Base-by-base conservation (phyloP, 2,329 filamentous ascomycete genomes). In the Eutypa lata region DNA sequence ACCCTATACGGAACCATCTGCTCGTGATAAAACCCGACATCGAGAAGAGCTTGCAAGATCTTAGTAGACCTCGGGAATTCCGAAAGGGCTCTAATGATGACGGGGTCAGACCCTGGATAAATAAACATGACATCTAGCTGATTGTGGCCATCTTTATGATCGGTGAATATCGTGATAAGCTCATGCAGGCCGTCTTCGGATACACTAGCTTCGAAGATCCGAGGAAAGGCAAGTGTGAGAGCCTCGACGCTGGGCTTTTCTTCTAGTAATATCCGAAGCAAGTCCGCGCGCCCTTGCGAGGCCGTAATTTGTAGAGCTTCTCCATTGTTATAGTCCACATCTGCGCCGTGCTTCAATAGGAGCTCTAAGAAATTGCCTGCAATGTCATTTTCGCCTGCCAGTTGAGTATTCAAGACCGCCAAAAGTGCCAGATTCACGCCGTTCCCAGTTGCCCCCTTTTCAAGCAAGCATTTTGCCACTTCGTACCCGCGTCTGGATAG, bases 1-100 rank as follows among this genome's bases (percentile, higher is more conserved):
- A 82, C 70, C 2, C 66, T 71, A 50, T 67, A 73, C 1, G 59
- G 71, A 2, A 73, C 73, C 53, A 72, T 71, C 58, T 84, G 80
- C 53, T 86, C 82, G 53, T 84, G 73, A 60, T 84, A 85, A 54
- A 79, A 83, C 0, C 83, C 83, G 7, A 78, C 76, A 52, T 84
- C 74, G 3, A 87, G 65, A 2, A 85, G 68, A 0, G 76, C 73
- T 53, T 78, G 67, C 2, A 84, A 59, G n/a, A 86, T 73, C 33
- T 67, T 75, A 1, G 71, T 69, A 1, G 79, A 84, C 7, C 80
- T 73, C 0, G 83, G 83, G 58, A 82, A 84, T 43, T 76, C 76
- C 1, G 72, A 70, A 16, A 86, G 64, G 2, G 81, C 81, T 31
- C 75, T 74, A 53, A 83, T 73, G 3, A 85, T 61, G 18, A 83